Base-by-base conservation (phyloP, 129 eudicot genomes). In the Sambucus nigra region DNA sequence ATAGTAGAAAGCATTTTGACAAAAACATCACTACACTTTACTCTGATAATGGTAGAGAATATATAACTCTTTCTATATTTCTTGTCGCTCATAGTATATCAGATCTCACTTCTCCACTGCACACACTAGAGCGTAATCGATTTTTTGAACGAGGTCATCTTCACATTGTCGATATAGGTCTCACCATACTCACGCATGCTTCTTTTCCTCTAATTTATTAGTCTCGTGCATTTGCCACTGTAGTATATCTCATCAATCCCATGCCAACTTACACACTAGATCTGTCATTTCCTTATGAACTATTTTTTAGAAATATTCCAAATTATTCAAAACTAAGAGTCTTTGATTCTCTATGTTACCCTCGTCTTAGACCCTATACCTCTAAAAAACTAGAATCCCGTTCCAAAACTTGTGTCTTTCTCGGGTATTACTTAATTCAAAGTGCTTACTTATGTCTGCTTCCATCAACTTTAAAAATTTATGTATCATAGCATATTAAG, bases 181-280 rank as follows among this genome's bases (percentile, higher is more conserved):
- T 53, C 33, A 25, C 58, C n/a, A n/a, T 53, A 11, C 42, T 53
- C 10, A 0, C 19, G n/a, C 58, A 53, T 10, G 31, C 38, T 24
- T 20, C 10, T 1, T 6, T 53, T 13, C 25, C 18, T 5, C 58
- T 28, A 15, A 21, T 10, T 6, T 46, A 16, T 18, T 46, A 25
- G 25, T 5, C n/a, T 1, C 9, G 5, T 19, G 35, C 50, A 0
- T 32, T 57, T 22, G 15, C 62, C 1, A 57, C 51, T 0, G 18
- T 29, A 0, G 14, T 23, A 2, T 57, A 57, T 24, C 31, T 57
- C 27, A 57, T 57, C 1, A 57, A 57, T 57, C 47, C 29, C 12
- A 39, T 57, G 29, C 64, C 64, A 21, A 59, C 64, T 1, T 31
- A 11, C 17, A 49, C 32, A 21, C 54, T 49, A 12, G 10, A 27